These are phyloP conservation scores for Wallacemonas sp. DNA, from an alignment of 208 protist species.

Conservation along the genomic window DNA sequence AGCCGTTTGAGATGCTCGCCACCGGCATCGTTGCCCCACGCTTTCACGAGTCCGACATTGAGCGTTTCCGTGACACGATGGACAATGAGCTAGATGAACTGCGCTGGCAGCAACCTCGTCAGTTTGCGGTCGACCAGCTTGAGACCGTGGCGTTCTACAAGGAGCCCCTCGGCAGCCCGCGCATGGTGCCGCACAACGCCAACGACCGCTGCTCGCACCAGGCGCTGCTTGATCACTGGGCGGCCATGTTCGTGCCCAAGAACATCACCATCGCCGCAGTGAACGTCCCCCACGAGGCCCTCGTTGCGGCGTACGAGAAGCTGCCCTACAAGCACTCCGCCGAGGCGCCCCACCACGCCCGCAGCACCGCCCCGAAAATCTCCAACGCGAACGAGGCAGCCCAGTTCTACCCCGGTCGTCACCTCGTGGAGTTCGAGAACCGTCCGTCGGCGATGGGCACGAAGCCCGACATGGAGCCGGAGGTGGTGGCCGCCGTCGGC, in stretches of 20 bases:
- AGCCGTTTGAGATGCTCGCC: conserved; percentile 70
- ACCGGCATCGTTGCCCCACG: conserved; percentile 76
- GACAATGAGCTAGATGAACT: conserved; percentile 83
- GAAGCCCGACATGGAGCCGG: conserved; percentile 79
- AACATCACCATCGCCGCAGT: conserved; percentile 77
- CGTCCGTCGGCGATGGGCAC: conserved; percentile 77
- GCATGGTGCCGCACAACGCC: conserved; percentile 60
- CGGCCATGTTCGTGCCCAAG: conserved; percentile 57
- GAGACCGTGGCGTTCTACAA: conserved; percentile 91
- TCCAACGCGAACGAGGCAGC: conserved; percentile 57
- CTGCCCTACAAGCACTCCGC: conserved; percentile 76
- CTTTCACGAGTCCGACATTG: conserved; percentile 80
- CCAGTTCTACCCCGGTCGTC: conserved; percentile 75
- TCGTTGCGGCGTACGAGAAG: conserved; percentile 76
- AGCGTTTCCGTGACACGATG: conserved; percentile 88
- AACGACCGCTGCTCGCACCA: conserved; percentile 81
- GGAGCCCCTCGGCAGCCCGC: conserved; percentile 78
- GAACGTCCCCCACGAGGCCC: conserved; percentile 78
- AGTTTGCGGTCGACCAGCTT: conserved; percentile 72
- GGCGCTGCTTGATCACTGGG: conserved; percentile 78
- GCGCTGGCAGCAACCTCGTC: conserved; percentile 77
- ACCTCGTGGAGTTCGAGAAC: conserved; percentile 61
- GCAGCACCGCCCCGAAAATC: conserved; percentile 27
- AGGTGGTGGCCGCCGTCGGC: conserved; percentile 77
- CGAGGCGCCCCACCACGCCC: conserved; percentile 67